These are phyloP conservation scores for Venustampulla echinocandica DNA, from an alignment of 495 filamentous ascomycete genomes.

Conservation along the genomic window DNA sequence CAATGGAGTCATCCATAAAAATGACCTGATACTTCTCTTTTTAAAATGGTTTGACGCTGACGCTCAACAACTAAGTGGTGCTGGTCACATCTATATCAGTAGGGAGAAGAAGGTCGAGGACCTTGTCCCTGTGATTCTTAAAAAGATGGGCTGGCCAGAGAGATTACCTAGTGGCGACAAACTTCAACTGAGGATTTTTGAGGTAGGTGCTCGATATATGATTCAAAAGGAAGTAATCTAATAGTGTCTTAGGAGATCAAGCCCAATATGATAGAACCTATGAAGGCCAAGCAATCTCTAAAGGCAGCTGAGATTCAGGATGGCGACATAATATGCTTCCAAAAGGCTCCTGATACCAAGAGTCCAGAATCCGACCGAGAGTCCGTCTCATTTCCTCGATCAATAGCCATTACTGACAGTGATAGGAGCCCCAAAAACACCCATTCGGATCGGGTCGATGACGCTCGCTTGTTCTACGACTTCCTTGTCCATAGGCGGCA, in stretches of 20 bases:
- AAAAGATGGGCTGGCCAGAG: slow-evolving; percentile 81
- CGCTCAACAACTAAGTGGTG: slow-evolving; percentile 62
- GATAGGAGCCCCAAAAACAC: not conserved
- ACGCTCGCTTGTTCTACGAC: slow-evolving; percentile 83
- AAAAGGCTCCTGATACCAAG: slow-evolving; percentile 33
- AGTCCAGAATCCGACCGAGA: slow-evolving; percentile 54
- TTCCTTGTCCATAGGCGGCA: slow-evolving; percentile 76
- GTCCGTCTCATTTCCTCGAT: slow-evolving; percentile 23
- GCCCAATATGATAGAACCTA: slow-evolving; percentile 87
- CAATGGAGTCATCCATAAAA: slow-evolving; percentile 33
- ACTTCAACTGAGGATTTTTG: slow-evolving; percentile 55
- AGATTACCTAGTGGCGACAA: slow-evolving; percentile 26
- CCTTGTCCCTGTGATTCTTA: slow-evolving; percentile 67
- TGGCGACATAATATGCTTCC: slow-evolving; percentile 95
- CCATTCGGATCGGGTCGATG: slow-evolving; percentile 37
- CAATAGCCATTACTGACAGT: not conserved
- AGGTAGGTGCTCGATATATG: slow-evolving; percentile 35
- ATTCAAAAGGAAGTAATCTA: slow-evolving; percentile 11
- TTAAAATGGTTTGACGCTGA: slow-evolving; percentile 83
- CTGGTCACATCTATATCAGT: slow-evolving; percentile 75
- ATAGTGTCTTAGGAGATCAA: slow-evolving; percentile 70
- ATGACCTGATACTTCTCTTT: slow-evolving; percentile 70
- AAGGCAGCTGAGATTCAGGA: slow-evolving; percentile 91
- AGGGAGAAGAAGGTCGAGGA: slow-evolving; percentile 83
- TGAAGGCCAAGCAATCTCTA: slow-evolving; percentile 84